A percentile compares a stretch with the other conserved stretches of the same genome.
Conservation (phyloP, 805 yeast genomes). For the Yueomyces sinensis region DNA sequence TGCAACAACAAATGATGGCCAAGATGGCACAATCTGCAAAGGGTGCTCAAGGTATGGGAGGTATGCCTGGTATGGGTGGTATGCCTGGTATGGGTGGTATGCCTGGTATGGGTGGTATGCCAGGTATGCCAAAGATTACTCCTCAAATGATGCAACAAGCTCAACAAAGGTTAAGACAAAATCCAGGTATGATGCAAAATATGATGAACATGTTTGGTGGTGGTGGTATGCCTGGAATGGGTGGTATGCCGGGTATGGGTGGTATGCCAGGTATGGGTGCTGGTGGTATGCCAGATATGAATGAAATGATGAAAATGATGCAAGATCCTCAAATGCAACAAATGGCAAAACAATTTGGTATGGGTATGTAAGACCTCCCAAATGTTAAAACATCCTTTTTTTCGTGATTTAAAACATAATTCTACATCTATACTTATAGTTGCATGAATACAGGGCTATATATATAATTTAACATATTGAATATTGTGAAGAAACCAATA, state of each 20-base stretch:
- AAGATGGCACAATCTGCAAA: slow-evolving; percentile 59
- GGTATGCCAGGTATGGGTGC: slow-evolving; percentile 26
- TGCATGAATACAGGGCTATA: too few relatives aligned
- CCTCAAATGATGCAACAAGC: slow-evolving; percentile 35
- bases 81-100: slow-evolving; percentile 43
- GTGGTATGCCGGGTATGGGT: slow-evolving; percentile 57
- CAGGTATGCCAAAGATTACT: slow-evolving; percentile 34
- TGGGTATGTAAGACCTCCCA: slow-evolving; percentile 5
- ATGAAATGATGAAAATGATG: slow-evolving; percentile 50
- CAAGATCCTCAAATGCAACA: slow-evolving; percentile 33
- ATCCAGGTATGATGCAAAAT: slow-evolving; percentile 63
- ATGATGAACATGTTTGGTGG: slow-evolving; percentile 68
- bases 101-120: slow-evolving; percentile 45
- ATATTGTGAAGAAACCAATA: too few relatives aligned
- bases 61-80: slow-evolving; percentile 9
- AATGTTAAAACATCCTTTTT: too few relatives aligned
- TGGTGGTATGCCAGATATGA: slow-evolving; percentile 59
- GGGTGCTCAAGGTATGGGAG: slow-evolving; percentile 23
- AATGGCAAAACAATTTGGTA: slow-evolving; percentile 38
- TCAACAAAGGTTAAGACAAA: slow-evolving; percentile 51
- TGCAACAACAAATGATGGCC: slow-evolving; percentile 91
- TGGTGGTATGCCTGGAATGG: slow-evolving; percentile 20
- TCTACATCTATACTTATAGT: too few relatives aligned
- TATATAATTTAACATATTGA: too few relatives aligned
- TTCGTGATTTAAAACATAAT: too few relatives aligned